These are phyloP conservation scores for Patellaria atrata DNA, from an alignment of 495 filamentous ascomycete species.

Conservation along the genomic window DNA sequence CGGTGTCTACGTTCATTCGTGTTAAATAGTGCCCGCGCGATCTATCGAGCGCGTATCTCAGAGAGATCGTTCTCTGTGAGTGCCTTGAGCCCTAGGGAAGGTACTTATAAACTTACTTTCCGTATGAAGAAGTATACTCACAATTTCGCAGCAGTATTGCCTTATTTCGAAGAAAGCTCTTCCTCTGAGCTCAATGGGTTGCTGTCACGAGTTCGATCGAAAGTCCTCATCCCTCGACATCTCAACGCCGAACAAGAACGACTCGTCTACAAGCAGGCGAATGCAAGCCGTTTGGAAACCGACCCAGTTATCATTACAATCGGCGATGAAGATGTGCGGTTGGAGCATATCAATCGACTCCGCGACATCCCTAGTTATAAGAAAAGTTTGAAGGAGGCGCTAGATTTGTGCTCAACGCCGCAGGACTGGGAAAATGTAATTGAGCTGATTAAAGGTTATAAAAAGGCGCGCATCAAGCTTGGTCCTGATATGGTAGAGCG, in stretches of 20 bases:
- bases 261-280: constrained; percentile 22
- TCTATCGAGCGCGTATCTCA: no score
- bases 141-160: constrained; percentile 19
- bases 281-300: constrained; percentile 15
- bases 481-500: constrained; percentile 13
- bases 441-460: constrained; percentile 21
- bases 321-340: constrained; percentile 24
- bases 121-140: no score
- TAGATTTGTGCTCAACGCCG: constrained; percentile 16
- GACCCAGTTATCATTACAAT: constrained; percentile 25
- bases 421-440: constrained; percentile 27
- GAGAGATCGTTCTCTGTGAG: no score
- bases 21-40: no score
- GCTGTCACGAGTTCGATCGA: constrained; percentile 20
- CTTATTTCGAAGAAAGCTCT: constrained; percentile 20
- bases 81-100: no score
- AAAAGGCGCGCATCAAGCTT: constrained; percentile 10
- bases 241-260: constrained; percentile 22
- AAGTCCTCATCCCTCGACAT: constrained; percentile 26
- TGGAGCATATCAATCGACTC: constrained; percentile 23
- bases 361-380: constrained; percentile 22
- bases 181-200: constrained; percentile 20
- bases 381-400: constrained; percentile 10
- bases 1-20: no score
- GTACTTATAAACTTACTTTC: no score